A percentile compares a stretch with the other conserved stretches of the same genome.
These are phyloP conservation scores for Penicillium sp. DNA, from an alignment of 2,329 filamentous ascomycete species.

Conservation along the genomic window DNA sequence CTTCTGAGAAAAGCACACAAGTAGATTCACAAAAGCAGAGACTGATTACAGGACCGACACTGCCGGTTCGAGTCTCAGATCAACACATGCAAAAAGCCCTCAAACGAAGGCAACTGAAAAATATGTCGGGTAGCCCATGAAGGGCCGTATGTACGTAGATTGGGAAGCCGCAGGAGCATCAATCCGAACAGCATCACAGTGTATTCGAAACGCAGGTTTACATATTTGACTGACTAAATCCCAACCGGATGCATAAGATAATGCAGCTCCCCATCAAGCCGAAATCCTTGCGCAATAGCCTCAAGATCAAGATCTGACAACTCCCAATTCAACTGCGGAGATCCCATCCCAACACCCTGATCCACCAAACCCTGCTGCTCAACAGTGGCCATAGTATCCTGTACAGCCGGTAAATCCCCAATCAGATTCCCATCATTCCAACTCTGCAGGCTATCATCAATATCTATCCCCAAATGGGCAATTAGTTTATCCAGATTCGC, in stretches of 20 bases:
- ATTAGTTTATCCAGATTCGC: slow-evolving; percentile 21
- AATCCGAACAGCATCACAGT: too few species aligned
- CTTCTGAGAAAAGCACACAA: too few species aligned
- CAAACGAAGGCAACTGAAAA: too few species aligned
- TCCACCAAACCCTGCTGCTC: slow-evolving; percentile 1
- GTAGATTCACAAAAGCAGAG: too few species aligned
- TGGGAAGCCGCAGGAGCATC: too few species aligned
- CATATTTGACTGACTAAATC: slow-evolving; percentile 4
- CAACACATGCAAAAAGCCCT: too few species aligned
- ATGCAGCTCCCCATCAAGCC: slow-evolving; percentile 21
- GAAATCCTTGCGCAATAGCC: slow-evolving; percentile 27
- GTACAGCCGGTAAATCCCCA: background rate
- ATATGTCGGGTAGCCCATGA: too few species aligned
- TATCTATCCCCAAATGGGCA: slow-evolving; percentile 16
- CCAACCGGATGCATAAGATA: slow-evolving; percentile 21
- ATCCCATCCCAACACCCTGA: slow-evolving; percentile 5
- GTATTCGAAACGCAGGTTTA: background rate
- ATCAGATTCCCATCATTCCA: background rate
- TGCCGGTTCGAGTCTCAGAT: too few species aligned
- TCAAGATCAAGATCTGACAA: slow-evolving; percentile 26
- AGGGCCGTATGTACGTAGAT: too few species aligned
- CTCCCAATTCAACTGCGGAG: slow-evolving; percentile 16
- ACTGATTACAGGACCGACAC: too few species aligned
- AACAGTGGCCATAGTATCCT: slow-evolving; percentile 1
- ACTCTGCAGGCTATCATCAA: background rate